Conservation (phyloP, 495 filamentous ascomycete species). For the Aspergillus steynii region DNA sequence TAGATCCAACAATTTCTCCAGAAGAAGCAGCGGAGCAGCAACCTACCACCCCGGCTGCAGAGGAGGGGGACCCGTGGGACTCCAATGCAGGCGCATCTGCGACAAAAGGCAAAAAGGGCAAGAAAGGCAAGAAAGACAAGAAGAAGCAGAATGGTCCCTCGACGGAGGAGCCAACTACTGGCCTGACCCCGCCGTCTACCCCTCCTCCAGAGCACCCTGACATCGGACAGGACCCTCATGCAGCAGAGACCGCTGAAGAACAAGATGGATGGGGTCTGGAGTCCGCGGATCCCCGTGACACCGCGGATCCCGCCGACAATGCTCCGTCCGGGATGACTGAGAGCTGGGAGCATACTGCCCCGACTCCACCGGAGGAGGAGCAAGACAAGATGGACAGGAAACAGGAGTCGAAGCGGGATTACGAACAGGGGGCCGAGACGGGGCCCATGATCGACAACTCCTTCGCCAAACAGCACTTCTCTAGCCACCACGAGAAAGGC, state of each 20-base stretch:
- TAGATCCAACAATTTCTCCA: constrained; percentile 1
- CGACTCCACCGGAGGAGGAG: constrained; percentile 10
- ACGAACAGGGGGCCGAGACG: constrained; percentile 12
- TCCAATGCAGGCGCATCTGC: constrained; percentile 8
- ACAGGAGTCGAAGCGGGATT: constrained; percentile 7
- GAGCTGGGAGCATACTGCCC: constrained; percentile 14
- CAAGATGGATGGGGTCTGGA: constrained; percentile 12
- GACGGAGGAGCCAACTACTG: constrained; percentile 25
- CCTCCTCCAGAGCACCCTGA: constrained; percentile 28
- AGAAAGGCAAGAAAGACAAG: constrained; percentile 30
- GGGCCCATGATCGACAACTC: constrained; percentile 45
- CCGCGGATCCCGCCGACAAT: constrained; percentile 10
- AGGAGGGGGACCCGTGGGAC: constrained; percentile 13
- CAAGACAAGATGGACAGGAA: constrained; percentile 4
- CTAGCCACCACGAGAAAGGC: constrained; percentile 33
- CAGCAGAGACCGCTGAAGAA: constrained; percentile 10
- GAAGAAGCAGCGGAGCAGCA: constrained; percentile 9
- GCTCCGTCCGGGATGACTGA: constrained; percentile 5
- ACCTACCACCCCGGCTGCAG: not conserved
- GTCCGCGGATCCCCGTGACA: constrained; percentile 6
- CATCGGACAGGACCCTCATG: constrained; percentile 13
- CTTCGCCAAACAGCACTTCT: constrained; percentile 38
- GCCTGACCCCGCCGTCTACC: constrained; percentile 44
- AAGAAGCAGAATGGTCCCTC: constrained; percentile 22
- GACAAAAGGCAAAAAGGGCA: constrained; percentile 24